Base-by-base conservation (phyloP, 1,284 basidiomycete genomes). In the Moesziomyces antarcticus region DNA sequence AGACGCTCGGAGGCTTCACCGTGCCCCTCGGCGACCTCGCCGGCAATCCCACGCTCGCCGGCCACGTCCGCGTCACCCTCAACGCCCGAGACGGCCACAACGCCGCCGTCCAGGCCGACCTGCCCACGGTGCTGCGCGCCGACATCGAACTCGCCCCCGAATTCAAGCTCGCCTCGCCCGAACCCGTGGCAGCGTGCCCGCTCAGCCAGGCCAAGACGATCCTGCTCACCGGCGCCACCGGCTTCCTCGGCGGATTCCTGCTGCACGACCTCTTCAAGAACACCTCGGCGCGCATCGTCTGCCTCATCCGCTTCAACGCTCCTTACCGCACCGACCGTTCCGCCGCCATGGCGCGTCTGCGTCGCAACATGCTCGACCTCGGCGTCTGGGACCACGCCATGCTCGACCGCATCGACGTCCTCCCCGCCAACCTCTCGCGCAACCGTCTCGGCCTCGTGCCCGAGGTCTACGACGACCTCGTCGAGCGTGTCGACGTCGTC, bases 221-320 rank as follows among this genome's bases (percentile, higher is more conserved):
- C 37, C 62, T 84, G 8, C 67, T 85, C 37, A 85, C 84, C 11
- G 84, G 84, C 33, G 80, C 83, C 21, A 84, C 83, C 11, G 84
- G 84, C 21, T 85, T 75, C 76, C 73, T 85, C 42, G 84, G 84
- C 22, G 81, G 78, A 6, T 82, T 82, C 58, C 54, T 84, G 58
- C 73, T 85, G 20, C 77, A 80, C 50, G 71, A 77, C 25, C 58
- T 85, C 45, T 67, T 82, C 27, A 66, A 80, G 51, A 53, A 74
- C 53, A 79, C 79, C n/a, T 56, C 77, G 18, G 84, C 84, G 11
- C 77, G 67, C 25, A 78, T 85, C 65, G 74, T 82, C 35, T 84
- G 84, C 60, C 58, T 84, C 21, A 80, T 85, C 42, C 80, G 84
- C 47, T 84, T 83, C 73, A 68, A 75, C 27, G 63, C 75, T 43